Evolutionary conservation across 441 rosid genomes (phyloP), one percentile per base, ranked within the genome.

Genomic region (Croton setiger): DNA sequence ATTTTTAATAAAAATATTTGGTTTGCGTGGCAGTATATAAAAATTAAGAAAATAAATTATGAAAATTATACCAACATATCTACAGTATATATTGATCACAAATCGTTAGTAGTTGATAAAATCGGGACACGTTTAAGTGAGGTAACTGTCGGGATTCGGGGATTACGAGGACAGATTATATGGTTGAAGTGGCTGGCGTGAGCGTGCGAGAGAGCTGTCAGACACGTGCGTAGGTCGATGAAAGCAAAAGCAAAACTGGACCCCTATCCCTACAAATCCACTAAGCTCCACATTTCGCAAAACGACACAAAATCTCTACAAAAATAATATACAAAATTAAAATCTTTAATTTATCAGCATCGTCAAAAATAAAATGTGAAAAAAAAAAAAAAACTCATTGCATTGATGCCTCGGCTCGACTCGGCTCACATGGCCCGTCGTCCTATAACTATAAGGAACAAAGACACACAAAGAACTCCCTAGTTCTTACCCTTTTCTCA

Each of bases 391-490:
- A 31, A 48, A 64, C 31, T 27, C 31, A 27, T 27, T 27, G 33
- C 7, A 39, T 5, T 5, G 10, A 39, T 9, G 10, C 0, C 43
- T 39, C 43, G 69, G 77, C 83, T 75, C 43, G 69, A 76, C 83
- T 75, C 84, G 85, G 83, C 86, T 82, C 87, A 86, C 85, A 83
- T 86, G 90, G 80, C 69, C 76, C 43, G 43, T 77, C 49, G 37
- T 62, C 56, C 68, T 68, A 36, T 63, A 62, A 55, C 72, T 68
- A 55, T 47, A 63, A 47, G 43, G 14, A 44, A 36, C 55, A 27
- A 3, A 20, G 18, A 1, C 13, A 33, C 31, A 54, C 23, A 5
- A 9, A 5, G 0, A 33, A 0, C 51, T 55, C 7, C 31, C 51
- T 60, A 11, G 1, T 27, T 27, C 1, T 27, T 27, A 27, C 1